Evolutionary conservation across 2,329 filamentous ascomycete genomes (phyloP), one percentile per base, ranked within the genome.

Genomic region (Botrytis pseudocinerea): DNA sequence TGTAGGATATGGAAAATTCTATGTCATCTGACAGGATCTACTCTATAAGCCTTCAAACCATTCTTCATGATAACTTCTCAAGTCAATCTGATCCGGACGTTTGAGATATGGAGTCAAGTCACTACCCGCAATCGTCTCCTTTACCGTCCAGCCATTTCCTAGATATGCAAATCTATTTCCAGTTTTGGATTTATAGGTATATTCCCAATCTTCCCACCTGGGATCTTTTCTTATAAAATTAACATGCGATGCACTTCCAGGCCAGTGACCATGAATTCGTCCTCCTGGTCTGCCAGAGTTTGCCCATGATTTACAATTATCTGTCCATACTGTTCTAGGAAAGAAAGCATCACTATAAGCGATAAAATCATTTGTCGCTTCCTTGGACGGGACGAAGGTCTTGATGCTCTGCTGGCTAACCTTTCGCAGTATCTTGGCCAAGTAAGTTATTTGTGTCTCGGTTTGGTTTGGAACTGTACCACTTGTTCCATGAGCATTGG

Each of bases 221-320:
- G 87, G 87, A 61, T 87, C 84, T n/a, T 79, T 82, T 38, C 89
- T 83, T 12, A 91, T 84, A 22, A 88, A 84, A 2, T 89, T 90
- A 46, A 89, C 82, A 76, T 92, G 89, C 0, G 87, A 84, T 1
- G 90, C 90, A 76, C 89, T 91, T 0, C 91, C 91, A 0, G 91
- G 92, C 87, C 91, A 94, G 10, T 92, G 79, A 0, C 90, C 91
- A 75, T 92, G 89, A 38, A 93, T 89, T 6, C 90, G 83, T 0
- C 85, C 87, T 0, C 90, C 91, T 0, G 90, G 87, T 9, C 82
- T 82, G 0, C 89, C 89, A 20, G 91, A 89, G 74, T 93, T 93
- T 74, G 91, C 92, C 92, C 92, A 93, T 0, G 88, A 91, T 59
- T 87, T 89, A 79, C 91, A 93, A 72, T 88, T 87, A 70, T 91